phyloP scores from a whole-genome alignment of 257 asterid species.

The Solanum chiquidenum region DNA sequence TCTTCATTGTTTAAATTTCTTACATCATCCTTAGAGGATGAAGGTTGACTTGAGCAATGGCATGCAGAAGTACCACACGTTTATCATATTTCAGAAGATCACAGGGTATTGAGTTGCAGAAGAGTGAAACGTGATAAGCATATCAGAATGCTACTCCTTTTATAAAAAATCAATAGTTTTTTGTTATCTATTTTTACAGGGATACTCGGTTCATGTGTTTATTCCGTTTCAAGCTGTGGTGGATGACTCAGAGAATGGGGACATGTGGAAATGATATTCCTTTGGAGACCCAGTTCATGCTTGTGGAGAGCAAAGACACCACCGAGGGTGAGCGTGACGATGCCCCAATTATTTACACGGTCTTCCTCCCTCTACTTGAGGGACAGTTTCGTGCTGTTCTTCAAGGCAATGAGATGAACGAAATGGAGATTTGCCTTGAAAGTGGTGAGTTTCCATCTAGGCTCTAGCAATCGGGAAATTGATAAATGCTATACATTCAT shows the following conservation, averaged over 20 bases:
- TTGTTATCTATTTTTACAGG: constrained; percentile 26
- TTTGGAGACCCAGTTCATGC: constrained; percentile 93
- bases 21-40: not conserved
- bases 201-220: constrained; percentile 83
- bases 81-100: not conserved
- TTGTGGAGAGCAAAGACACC: constrained; percentile 75
- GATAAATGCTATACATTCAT: not conserved
- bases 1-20: not conserved
- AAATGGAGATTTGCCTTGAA: constrained; percentile 93
- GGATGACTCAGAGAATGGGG: constrained; percentile 99
- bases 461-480: not conserved
- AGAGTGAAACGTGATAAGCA: not conserved
- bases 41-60: not conserved
- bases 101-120: not conserved
- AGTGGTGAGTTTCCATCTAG: constrained; percentile 58
- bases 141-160: not conserved
- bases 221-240: constrained; percentile 98
- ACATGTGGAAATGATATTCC: constrained; percentile 86
- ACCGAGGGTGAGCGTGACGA: constrained; percentile 48
- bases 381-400: constrained; percentile 96
- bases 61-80: not conserved
- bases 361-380: constrained; percentile 90
- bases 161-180: not conserved
- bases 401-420: constrained; percentile 82
- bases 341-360: constrained; percentile 61